Conservation (phyloP, 192 early-diverging fungal genomes). For the Gaertneriomyces sp. region DNA sequence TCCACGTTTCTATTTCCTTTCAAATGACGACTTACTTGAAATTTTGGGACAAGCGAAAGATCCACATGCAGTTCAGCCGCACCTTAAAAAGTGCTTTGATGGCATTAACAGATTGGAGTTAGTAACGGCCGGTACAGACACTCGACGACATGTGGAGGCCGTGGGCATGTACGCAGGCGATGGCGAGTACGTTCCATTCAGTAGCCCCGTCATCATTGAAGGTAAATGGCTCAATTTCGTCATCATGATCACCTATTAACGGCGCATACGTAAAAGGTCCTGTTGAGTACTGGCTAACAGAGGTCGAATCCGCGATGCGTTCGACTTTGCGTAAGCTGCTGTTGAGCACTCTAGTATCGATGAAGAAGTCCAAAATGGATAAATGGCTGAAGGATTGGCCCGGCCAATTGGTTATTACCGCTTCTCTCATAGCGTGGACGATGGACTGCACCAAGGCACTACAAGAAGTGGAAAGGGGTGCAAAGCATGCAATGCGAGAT, state of each 20-base stretch:
- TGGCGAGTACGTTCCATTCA: constrained; percentile 61
- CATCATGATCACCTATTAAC: constrained; percentile 11
- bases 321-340: constrained; percentile 50
- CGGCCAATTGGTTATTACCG: constrained; percentile 54
- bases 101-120: constrained; percentile 55
- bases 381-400: constrained; percentile 66
- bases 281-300: constrained; percentile 54
- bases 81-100: constrained; percentile 62
- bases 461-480: constrained; percentile 56
- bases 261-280: constrained; percentile 31
- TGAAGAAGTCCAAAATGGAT: constrained; percentile 60
- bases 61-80: constrained; percentile 58
- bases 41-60: constrained; percentile 59
- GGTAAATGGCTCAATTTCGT: constrained; percentile 18
- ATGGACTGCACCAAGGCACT: constrained; percentile 56
- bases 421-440: constrained; percentile 57
- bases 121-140: constrained; percentile 45
- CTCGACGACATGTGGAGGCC: constrained; percentile 50
- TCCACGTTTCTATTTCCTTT: constrained; percentile 60
- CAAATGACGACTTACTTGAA: constrained; percentile 59
- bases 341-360: constrained; percentile 42
- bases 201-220: constrained; percentile 47
- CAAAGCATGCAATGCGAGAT: constrained; percentile 52
- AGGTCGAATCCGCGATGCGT: constrained; percentile 52
- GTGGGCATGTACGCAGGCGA: constrained; percentile 60